Evolutionary conservation across 2,329 filamentous ascomycete species (phyloP), one percentile per base, ranked within the genome.

Genomic region (Fusarium metavorans): DNA sequence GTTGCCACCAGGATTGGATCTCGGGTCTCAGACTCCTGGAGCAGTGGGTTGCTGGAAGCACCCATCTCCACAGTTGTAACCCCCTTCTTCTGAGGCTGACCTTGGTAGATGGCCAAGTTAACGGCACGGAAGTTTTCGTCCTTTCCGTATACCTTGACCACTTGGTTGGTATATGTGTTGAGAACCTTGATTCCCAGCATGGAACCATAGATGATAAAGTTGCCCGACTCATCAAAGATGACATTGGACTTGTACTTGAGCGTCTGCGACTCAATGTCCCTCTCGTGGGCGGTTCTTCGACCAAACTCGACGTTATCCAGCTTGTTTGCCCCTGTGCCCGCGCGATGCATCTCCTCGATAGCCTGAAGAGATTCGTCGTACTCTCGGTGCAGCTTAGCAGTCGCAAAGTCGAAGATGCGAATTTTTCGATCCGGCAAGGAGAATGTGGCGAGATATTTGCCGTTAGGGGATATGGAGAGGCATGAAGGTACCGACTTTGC

Each of bases 31-130:
- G 97, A 94, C 85, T 98, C 95, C 80, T 97, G 94, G 3, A 99
- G 89, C 1, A 99, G 88, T 0, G 97, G 97, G 81, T 99, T 99
- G 77, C 91, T 93, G 37, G 94, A 97, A 1, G 97, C 97, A 1
- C 97, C 97, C 97, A 99, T 99, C 75, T 95, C 95, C 27, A 98
- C 93, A 0, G 97, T 99, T 5, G 97, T 94, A 18, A 98, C 86
- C 14, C 93, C 94, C 83, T 98, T 98, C 84, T 96, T 97, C 82
- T 97, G 94, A 1, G 97, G 97, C 76, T 96, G 94, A 54, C 97
- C 97, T 86, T 99, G 97, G 82, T 99, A 99, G 7, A 99, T 84
- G 20, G 93, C 90, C 14, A 99, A 85, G 81, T 95, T 94, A 66
- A 98, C 87, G 1, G 95, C 91, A 30, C 97, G 92, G 78, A 98